These are phyloP conservation scores for Lachnellula arida DNA, from an alignment of 2,329 filamentous ascomycete genomes.

Conservation along the genomic window DNA sequence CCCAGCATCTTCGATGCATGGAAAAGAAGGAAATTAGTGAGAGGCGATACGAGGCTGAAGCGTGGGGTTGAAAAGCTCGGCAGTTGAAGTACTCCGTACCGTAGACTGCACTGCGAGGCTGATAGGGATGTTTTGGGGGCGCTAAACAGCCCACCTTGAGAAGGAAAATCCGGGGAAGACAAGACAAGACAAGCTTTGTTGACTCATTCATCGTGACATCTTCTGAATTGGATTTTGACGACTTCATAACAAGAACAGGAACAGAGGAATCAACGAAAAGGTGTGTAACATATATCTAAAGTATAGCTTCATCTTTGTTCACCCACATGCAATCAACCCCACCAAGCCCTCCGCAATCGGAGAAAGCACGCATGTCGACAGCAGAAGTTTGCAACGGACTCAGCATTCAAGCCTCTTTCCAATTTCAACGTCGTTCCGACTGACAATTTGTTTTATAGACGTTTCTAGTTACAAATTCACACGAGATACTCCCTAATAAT, in stretches of 20 bases:
- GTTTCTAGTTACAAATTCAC: background rate
- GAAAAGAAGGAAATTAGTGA: background rate
- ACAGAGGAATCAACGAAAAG: background rate
- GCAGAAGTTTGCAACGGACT: background rate
- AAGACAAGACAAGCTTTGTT: background rate
- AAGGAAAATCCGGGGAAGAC: slow-evolving; percentile 13
- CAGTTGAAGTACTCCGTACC: too few species aligned
- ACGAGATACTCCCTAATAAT: background rate
- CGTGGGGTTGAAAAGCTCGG: background rate
- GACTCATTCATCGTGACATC: slow-evolving; percentile 7
- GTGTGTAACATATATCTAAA: background rate
- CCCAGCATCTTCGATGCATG: background rate
- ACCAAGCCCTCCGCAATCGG: slow-evolving; percentile 1
- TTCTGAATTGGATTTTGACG: background rate
- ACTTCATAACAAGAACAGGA: background rate
- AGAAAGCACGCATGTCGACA: background rate
- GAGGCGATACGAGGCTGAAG: slow-evolving; percentile 1
- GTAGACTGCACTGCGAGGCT: slow-evolving; percentile 2
- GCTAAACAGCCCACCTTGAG: slow-evolving; percentile 6
- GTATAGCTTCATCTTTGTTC: background rate
- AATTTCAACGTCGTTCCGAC: background rate
- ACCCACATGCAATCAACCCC: background rate
- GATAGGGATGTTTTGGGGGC: background rate
- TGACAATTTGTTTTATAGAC: background rate
- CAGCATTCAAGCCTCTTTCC: background rate